These are phyloP conservation scores for Cutaneotrichosporon sp. DNA, from an alignment of 1,284 basidiomycete genomes.

Conservation along the genomic window DNA sequence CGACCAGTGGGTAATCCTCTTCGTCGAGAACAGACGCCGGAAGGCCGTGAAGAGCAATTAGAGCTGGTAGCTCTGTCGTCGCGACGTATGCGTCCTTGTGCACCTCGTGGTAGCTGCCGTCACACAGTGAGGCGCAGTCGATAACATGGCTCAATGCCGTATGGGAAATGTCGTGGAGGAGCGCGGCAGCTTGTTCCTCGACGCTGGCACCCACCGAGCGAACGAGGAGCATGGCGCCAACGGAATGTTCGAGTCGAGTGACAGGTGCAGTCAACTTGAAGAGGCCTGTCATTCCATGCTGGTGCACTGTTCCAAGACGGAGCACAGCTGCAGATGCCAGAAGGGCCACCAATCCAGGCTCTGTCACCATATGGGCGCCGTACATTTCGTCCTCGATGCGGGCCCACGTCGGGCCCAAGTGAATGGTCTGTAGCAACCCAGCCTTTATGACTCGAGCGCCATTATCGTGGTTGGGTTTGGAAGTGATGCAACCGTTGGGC, in stretches of 20 bases:
- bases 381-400: slow-evolving; percentile 11
- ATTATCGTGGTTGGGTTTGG: no score
- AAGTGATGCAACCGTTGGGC: no score
- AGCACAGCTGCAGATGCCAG: slow-evolving; percentile 1
- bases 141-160: slow-evolving; percentile 15
- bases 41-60: neutral
- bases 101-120: slow-evolving; percentile 11
- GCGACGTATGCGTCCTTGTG: slow-evolving; percentile 16
- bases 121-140: slow-evolving; percentile 6
- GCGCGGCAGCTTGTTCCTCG: slow-evolving; percentile 14
- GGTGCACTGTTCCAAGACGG: slow-evolving; percentile 10
- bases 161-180: slow-evolving; percentile 17
- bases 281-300: slow-evolving; percentile 17
- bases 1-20: slow-evolving; percentile 14
- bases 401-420: neutral
- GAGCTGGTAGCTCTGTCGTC: slow-evolving; percentile 4
- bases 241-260: slow-evolving; percentile 15
- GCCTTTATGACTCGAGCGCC: no score
- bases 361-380: slow-evolving; percentile 8
- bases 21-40: slow-evolving; percentile 8
- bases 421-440: neutral
- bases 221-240: slow-evolving; percentile 18
- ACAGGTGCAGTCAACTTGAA: slow-evolving; percentile 11
- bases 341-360: slow-evolving; percentile 9
- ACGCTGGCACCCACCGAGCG: slow-evolving; percentile 10